Evolutionary conservation across 768 basidiomycete genomes (phyloP).

Genomic region (Suillus plorans): DNA sequence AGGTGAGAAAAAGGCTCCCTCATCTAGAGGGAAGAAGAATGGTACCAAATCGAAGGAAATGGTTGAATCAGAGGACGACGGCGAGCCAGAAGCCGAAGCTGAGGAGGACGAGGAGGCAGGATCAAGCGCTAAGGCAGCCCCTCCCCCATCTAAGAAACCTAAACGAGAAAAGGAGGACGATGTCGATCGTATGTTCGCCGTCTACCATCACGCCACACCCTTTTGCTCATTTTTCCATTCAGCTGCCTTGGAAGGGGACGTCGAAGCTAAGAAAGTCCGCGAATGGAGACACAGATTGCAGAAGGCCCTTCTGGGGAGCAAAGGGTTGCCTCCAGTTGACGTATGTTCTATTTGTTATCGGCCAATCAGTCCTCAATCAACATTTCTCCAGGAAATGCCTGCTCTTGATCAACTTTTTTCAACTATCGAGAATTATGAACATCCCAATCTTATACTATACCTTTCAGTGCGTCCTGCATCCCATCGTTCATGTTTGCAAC

Average conservation of each 20-base stretch:
- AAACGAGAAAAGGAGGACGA: slow-evolving; percentile 63
- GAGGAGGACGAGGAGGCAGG: slow-evolving; percentile 47
- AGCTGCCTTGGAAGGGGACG: slow-evolving; percentile 52
- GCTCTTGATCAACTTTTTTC: slow-evolving; percentile 69
- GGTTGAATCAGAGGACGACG: slow-evolving; percentile 66
- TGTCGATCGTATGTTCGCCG: slow-evolving; percentile 48
- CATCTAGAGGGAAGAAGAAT: slow-evolving; percentile 49
- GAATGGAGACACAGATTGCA: slow-evolving; percentile 94
- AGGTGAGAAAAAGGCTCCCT: slow-evolving; percentile 35
- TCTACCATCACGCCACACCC: not conserved
- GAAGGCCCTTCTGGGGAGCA: slow-evolving; percentile 76
- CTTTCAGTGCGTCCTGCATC: slow-evolving; percentile 46
- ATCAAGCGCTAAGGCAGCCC: slow-evolving; percentile 52
- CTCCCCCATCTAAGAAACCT: slow-evolving; percentile 65
- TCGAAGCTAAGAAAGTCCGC: slow-evolving; percentile 72
- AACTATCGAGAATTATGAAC: slow-evolving; percentile 72
- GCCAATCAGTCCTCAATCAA: slow-evolving; percentile 9
- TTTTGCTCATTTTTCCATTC: slow-evolving; percentile 10
- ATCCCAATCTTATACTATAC: slow-evolving; percentile 72
- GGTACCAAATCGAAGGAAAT: slow-evolving; percentile 60
- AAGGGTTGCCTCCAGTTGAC: slow-evolving; percentile 61
- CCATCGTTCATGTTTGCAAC: slow-evolving; percentile 9
- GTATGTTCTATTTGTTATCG: slow-evolving; percentile 37
- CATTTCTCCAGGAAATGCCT: slow-evolving; percentile 66
- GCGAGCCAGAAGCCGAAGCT: slow-evolving; percentile 48